Percentiles rank a stretch among this genome's conserved stretches.
These are phyloP conservation scores for Fusarium mangiferae DNA, from an alignment of 2,329 filamentous ascomycete genomes.

Conservation along the genomic window DNA sequence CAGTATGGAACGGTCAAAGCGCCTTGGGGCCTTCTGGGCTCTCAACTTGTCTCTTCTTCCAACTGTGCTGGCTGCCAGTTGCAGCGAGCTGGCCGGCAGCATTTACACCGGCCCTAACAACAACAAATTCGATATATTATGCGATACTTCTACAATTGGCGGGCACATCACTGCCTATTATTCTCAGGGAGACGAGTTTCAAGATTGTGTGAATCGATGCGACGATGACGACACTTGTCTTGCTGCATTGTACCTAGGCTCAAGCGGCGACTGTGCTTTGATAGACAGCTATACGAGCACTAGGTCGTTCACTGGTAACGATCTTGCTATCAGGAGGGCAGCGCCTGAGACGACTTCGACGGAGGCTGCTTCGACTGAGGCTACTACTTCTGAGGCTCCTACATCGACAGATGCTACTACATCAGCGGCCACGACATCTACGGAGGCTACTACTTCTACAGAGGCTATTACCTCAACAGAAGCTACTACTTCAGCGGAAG, in stretches of 20 bases:
- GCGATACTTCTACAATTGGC: not conserved
- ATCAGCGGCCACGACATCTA: accelerated
- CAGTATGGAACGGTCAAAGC: not conserved
- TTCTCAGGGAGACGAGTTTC: accelerated
- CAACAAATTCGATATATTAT: not conserved
- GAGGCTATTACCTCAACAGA: not conserved
- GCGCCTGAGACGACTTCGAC: not conserved
- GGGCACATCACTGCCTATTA: not conserved
- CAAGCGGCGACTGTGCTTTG: not conserved
- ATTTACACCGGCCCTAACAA: not conserved
- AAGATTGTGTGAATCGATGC: not conserved
- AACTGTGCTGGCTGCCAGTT: not conserved
- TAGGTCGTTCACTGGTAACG: accelerated
- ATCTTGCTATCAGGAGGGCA: accelerated
- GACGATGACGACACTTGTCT: accelerated
- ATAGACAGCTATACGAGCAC: not conserved
- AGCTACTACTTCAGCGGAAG: not conserved
- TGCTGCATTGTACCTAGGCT: accelerated
- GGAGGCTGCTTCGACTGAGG: not conserved
- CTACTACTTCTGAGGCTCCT: not conserved
- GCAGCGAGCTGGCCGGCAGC: not conserved
- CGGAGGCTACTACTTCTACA: accelerated
- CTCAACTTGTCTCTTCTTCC: not conserved
- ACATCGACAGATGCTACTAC: not conserved
- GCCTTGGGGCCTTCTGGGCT: not conserved